A percentile compares a stretch with the other conserved stretches of the same genome.
Conservation (phyloP, 108 stramenopile species). For the Halocafeteria seosinensis region DNA sequence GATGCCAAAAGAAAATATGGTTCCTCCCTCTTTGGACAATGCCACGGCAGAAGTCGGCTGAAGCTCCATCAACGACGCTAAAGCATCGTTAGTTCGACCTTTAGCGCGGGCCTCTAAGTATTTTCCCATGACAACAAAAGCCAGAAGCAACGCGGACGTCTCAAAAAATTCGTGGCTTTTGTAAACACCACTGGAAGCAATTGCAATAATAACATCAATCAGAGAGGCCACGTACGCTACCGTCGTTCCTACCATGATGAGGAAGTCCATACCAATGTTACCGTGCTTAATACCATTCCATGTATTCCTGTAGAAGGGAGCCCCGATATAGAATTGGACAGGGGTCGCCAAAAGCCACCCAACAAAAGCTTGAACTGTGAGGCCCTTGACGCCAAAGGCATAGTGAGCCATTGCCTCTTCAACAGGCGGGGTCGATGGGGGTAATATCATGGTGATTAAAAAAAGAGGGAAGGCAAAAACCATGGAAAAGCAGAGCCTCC, state of each 20-base stretch:
- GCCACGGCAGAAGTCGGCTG: constrained; percentile 44
- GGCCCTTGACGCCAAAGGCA: not conserved
- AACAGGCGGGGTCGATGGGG: not conserved
- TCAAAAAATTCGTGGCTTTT: constrained; percentile 56
- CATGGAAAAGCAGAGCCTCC: constrained; percentile 4
- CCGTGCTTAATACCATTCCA: constrained; percentile 43
- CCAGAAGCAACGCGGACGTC: constrained; percentile 79
- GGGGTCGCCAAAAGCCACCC: constrained; percentile 49
- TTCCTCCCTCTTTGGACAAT: constrained; percentile 8
- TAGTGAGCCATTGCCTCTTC: not conserved
- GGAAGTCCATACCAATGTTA: constrained; percentile 79
- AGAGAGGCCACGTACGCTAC: constrained; percentile 44
- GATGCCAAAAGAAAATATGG: not conserved
- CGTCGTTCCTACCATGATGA: constrained; percentile 75
- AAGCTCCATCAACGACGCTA: constrained; percentile 62
- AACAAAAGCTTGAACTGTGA: constrained; percentile 32
- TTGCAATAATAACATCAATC: not conserved
- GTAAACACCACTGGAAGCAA: constrained; percentile 8
- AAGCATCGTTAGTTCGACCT: constrained; percentile 59
- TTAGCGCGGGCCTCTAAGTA: constrained; percentile 63
- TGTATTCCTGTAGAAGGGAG: constrained; percentile 56
- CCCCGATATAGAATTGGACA: constrained; percentile 68
- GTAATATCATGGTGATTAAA: constrained; percentile 6
- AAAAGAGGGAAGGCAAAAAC: constrained; percentile 5
- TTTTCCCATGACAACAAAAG: constrained; percentile 83